Evolutionary conservation across 257 asterid genomes (phyloP).

Genomic region (Linderniella brevidens): DNA sequence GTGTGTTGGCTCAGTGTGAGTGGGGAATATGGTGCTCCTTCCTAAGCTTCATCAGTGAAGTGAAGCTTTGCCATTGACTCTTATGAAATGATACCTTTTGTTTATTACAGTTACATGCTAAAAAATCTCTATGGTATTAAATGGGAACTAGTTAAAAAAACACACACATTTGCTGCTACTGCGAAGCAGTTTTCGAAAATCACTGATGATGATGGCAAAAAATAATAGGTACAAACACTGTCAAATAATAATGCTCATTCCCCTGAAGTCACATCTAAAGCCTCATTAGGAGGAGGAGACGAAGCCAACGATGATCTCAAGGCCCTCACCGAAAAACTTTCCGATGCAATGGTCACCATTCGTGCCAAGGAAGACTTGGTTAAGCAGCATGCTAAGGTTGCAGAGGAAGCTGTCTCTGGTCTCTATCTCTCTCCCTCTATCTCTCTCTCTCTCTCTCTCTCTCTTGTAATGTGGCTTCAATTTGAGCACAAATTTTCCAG

Average conservation of each 20-base stretch:
- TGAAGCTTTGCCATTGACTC: no score
- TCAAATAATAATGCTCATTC: conserved; percentile 40
- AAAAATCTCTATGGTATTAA: no score
- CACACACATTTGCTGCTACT: no score
- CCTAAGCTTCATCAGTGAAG: no score
- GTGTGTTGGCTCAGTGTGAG: no score
- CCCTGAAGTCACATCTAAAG: conserved; percentile 76
- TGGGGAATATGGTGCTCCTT: no score
- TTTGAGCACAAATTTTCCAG: conserved; percentile 18
- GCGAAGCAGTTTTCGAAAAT: background rate
- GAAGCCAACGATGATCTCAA: conserved; percentile 19
- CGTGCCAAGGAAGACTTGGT: conserved; percentile 71
- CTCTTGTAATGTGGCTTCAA: background rate
- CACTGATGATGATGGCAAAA: background rate
- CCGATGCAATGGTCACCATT: conserved; percentile 58
- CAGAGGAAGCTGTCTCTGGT: conserved; percentile 99
- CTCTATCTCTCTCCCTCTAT: conserved; percentile 5
- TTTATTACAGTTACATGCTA: no score
- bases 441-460: background rate
- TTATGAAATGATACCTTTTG: no score
- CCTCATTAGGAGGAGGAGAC: conserved; percentile 26
- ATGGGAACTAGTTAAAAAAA: no score
- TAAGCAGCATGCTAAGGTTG: conserved; percentile 85
- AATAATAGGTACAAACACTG: conserved; percentile 22
- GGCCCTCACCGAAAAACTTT: conserved; percentile 45